phyloP scores from a whole-genome alignment of 129 eudicot species.

The Logfia minima region DNA sequence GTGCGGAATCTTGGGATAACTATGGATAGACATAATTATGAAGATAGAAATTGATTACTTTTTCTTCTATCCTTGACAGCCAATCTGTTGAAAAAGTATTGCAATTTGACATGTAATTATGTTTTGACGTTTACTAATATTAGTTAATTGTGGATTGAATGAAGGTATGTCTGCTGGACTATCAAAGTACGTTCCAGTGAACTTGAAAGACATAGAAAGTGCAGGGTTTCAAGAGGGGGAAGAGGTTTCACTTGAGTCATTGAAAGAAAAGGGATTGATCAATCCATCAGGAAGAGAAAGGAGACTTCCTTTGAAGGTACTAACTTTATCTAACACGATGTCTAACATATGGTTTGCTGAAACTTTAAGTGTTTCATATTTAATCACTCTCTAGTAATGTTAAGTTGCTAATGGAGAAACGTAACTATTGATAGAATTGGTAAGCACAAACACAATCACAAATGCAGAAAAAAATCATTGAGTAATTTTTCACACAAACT shows the following conservation, averaged over 20 bases:
- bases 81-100: background rate
- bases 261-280: slow-evolving; percentile 73
- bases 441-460: background rate
- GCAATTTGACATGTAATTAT: background rate
- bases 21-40: background rate
- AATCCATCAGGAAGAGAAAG: slow-evolving; percentile 99
- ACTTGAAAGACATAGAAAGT: slow-evolving; percentile 72
- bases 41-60: background rate
- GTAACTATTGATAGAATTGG: background rate
- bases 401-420: slow-evolving; percentile 7
- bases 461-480: background rate
- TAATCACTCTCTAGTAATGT: background rate
- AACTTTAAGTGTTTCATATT: background rate
- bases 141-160: background rate
- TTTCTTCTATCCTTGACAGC: background rate
- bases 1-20: background rate
- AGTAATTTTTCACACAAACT: background rate
- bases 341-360: background rate
- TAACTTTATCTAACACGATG: background rate
- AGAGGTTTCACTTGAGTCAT: slow-evolving; percentile 87
- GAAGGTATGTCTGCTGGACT: slow-evolving; percentile 90
- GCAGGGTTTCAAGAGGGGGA: slow-evolving; percentile 93
- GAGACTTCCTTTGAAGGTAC: slow-evolving; percentile 85
- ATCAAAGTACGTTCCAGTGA: slow-evolving; percentile 85
- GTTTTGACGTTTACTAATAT: slow-evolving; percentile 4